phyloP scores from a whole-genome alignment of 2,329 filamentous ascomycete species.

The Pyricularia pennisetigena region DNA sequence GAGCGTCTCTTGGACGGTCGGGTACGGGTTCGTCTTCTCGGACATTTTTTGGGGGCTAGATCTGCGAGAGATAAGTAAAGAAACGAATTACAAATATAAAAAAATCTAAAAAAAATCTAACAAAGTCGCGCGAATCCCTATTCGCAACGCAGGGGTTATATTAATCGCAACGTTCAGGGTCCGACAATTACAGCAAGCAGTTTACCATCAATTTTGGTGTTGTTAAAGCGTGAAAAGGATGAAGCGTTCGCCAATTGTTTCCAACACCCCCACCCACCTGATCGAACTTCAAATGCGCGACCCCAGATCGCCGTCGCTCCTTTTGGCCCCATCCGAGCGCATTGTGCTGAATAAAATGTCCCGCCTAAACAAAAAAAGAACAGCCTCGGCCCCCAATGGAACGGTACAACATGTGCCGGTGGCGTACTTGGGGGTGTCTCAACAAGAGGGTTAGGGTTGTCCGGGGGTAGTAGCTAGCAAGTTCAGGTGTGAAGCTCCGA shows the following conservation, averaged over 20 bases:
- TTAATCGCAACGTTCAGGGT: no score
- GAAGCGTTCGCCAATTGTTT: neutral
- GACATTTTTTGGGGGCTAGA: neutral
- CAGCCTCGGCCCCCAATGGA: neutral
- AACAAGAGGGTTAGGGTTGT: neutral
- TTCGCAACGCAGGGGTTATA: no score
- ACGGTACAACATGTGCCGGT: neutral
- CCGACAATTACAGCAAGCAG: no score
- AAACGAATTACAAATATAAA: neutral
- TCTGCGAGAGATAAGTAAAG: neutral
- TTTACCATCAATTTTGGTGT: no score
- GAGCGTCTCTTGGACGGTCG: conserved; percentile 45
- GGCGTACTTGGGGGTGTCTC: neutral
- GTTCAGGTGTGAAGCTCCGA: neutral
- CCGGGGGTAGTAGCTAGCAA: no score
- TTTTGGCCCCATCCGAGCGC: neutral
- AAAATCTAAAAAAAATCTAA: neutral
- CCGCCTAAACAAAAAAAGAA: neutral
- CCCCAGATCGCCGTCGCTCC: neutral
- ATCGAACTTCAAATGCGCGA: neutral
- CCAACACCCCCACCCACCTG: neutral
- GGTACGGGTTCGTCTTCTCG: neutral
- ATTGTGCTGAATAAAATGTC: neutral
- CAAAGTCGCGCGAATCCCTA: no score
- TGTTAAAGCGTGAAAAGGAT: neutral